Evolutionary conservation across 805 yeast genomes (phyloP).

Genomic region (Jamesozyma rosinii): DNA sequence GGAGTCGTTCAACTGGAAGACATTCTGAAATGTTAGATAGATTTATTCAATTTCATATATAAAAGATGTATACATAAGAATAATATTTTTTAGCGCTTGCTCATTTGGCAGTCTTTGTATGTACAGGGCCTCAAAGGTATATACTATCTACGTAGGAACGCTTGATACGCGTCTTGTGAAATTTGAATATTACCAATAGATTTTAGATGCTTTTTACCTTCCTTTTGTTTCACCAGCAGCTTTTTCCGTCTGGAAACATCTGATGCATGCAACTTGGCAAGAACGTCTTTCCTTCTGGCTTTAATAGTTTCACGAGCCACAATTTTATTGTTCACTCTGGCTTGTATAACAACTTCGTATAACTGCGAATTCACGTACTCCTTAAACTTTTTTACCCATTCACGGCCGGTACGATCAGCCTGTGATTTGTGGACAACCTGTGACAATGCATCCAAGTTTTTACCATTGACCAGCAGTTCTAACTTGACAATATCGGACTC

Average conservation of each 20-base stretch:
- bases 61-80: too few relatives aligned
- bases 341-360: slow-evolving; percentile 89
- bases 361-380: slow-evolving; percentile 72
- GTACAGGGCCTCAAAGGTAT: not conserved
- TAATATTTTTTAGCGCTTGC: not conserved
- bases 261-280: slow-evolving; percentile 86
- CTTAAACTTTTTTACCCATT: slow-evolving; percentile 75
- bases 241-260: slow-evolving; percentile 87
- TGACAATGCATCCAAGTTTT: slow-evolving; percentile 82
- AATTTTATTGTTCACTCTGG: slow-evolving; percentile 70
- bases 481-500: slow-evolving; percentile 75
- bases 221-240: slow-evolving; percentile 78
- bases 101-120: not conserved
- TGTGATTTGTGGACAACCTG: slow-evolving; percentile 81
- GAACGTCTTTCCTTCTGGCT: slow-evolving; percentile 90
- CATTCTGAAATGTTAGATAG: slow-evolving; percentile 14
- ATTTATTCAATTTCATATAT: not conserved
- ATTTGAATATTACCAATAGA: slow-evolving; percentile 69
- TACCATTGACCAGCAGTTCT: slow-evolving; percentile 83
- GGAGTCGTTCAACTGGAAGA: slow-evolving; percentile 57
- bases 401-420: slow-evolving; percentile 62
- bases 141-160: slow-evolving; percentile 44
- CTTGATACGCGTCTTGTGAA: slow-evolving; percentile 80
- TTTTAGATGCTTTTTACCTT: slow-evolving; percentile 76
- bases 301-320: slow-evolving; percentile 89